A percentile compares a stretch with the other conserved stretches of the same genome.
phyloP scores from a whole-genome alignment of 352 stramenopile species.

The Globisporangium acanthophoron region DNA sequence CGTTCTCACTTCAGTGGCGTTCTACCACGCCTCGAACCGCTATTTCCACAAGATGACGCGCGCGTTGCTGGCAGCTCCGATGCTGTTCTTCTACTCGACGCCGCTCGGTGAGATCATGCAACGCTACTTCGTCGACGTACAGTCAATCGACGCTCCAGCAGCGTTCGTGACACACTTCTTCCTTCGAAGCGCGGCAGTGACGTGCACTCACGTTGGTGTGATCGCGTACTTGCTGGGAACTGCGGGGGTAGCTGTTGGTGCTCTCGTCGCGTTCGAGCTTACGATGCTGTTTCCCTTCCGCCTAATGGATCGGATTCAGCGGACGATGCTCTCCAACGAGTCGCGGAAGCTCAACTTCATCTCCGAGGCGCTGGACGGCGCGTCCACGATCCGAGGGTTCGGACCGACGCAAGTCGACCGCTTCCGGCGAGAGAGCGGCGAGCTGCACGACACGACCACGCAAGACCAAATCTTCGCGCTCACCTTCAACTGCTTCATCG shows the following conservation, averaged over 20 bases:
- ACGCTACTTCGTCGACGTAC: conserved; percentile 31
- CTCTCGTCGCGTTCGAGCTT: conserved; percentile 17
- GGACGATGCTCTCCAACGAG: conserved; percentile 22
- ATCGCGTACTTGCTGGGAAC: conserved; percentile 29
- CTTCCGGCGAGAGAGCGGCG: conserved; percentile 23
- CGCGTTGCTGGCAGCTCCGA: conserved; percentile 26
- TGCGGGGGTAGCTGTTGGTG: not conserved
- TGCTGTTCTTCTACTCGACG: conserved; percentile 40
- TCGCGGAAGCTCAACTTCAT: conserved; percentile 35
- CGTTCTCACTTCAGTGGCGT: conserved; percentile 4
- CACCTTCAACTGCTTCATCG: conserved; percentile 26
- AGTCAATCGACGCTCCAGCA: conserved; percentile 18
- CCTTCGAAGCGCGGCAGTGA: not conserved
- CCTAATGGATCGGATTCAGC: conserved; percentile 7
- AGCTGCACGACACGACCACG: conserved; percentile 24
- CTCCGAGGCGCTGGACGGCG: conserved; percentile 34
- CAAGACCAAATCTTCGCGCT: conserved; percentile 20
- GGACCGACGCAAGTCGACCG: conserved; percentile 22
- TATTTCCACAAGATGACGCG: conserved; percentile 34
- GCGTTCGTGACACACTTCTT: conserved; percentile 20
- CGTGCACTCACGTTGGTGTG: conserved; percentile 3
- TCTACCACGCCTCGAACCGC: conserved; percentile 20
- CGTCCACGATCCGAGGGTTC: conserved; percentile 33
- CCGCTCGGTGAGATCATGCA: conserved; percentile 36
- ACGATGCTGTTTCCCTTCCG: not conserved